A percentile compares a stretch with the other conserved stretches of the same genome.
phyloP scores from a whole-genome alignment of 2,329 filamentous ascomycete genomes.

The Xylariaceae sp. region DNA sequence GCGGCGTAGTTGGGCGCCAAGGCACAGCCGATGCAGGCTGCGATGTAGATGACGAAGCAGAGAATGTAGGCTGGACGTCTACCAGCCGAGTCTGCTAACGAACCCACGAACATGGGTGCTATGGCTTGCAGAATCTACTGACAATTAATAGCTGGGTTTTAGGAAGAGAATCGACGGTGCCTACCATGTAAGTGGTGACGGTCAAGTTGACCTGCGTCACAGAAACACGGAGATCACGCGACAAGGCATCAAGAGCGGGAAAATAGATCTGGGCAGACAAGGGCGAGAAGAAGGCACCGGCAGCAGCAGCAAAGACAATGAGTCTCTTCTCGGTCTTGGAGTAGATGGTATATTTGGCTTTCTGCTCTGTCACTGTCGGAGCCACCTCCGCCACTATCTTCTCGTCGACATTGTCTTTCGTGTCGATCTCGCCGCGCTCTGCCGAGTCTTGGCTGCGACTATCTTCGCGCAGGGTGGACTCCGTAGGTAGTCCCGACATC shows the following conservation, averaged over 20 bases:
- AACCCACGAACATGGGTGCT: constrained; percentile 46
- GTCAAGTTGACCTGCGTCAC: constrained; percentile 34
- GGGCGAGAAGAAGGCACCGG: constrained; percentile 32
- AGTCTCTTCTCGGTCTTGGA: constrained; percentile 28
- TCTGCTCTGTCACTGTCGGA: neutral
- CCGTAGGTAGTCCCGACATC: constrained; percentile 4
- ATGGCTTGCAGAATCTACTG: constrained; percentile 47
- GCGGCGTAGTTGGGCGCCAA: constrained; percentile 41
- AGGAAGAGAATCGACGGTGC: neutral
- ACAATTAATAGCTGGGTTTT: constrained; percentile 24
- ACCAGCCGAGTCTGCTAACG: constrained; percentile 44
- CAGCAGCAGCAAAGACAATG: constrained; percentile 30
- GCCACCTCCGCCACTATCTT: constrained; percentile 7
- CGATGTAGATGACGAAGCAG: constrained; percentile 42
- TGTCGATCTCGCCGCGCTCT: neutral
- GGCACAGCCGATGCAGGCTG: constrained; percentile 42
- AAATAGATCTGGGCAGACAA: constrained; percentile 40
- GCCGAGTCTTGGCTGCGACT: neutral
- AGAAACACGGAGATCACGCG: constrained; percentile 37
- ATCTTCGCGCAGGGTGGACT: neutral
- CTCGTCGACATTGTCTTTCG: neutral
- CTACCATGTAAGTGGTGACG: constrained; percentile 34
- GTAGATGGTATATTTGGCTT: constrained; percentile 24
- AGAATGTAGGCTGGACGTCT: constrained; percentile 44
- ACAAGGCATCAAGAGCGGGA: constrained; percentile 39